Conservation (phyloP, 2,329 filamentous ascomycete genomes). For the Aquanectria penicillioides region DNA sequence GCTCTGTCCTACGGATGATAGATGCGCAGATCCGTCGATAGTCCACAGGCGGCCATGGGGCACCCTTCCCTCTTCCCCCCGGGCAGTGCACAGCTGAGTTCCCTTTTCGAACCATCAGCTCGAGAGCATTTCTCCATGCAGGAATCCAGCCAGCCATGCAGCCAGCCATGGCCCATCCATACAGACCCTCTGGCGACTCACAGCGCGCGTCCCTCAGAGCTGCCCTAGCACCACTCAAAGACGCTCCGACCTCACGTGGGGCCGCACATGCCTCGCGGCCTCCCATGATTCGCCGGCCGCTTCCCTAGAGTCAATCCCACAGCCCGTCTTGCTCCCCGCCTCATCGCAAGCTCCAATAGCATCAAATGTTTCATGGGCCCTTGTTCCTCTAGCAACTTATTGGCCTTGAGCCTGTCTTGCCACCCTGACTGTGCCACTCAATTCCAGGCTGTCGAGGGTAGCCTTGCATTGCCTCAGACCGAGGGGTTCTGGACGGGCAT, state of each 20-base stretch:
- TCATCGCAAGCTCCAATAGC: too few relatives aligned
- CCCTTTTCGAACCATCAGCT: background rate
- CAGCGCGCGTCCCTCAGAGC: background rate
- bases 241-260: slow-evolving; percentile 32
- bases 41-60: background rate
- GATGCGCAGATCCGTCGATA: background rate
- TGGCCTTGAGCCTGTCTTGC: slow-evolving; percentile 20
- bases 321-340: too few relatives aligned
- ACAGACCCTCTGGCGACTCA: slow-evolving; percentile 1
- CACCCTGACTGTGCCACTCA: background rate
- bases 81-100: background rate
- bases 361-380: slow-evolving; percentile 18
- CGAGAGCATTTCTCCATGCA: slow-evolving; percentile 10
- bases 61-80: background rate
- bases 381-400: slow-evolving; percentile 29
- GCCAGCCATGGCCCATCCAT: background rate
- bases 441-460: slow-evolving; percentile 8
- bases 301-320: too few relatives aligned
- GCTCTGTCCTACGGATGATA: background rate
- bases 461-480: slow-evolving; percentile 19
- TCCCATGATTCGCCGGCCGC: slow-evolving; percentile 33
- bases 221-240: slow-evolving; percentile 27
- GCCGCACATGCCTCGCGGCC: slow-evolving; percentile 16
- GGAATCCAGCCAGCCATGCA: slow-evolving; percentile 15
- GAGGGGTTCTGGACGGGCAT: slow-evolving; percentile 2